Conservation (phyloP, 2,329 filamentous ascomycete genomes). For the Pleoardoris graminearum region DNA sequence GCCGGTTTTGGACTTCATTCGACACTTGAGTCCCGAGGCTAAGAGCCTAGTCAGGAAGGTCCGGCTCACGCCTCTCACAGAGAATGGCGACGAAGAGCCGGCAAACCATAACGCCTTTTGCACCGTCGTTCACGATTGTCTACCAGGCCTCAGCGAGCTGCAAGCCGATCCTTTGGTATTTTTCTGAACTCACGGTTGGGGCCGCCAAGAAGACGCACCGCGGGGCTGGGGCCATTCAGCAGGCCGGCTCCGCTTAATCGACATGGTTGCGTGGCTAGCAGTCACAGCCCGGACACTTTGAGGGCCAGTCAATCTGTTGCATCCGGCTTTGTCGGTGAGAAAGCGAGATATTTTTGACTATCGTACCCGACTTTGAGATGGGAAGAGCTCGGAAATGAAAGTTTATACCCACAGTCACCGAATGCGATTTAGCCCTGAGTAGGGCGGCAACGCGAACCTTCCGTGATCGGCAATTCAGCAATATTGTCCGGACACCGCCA, state of each 20-base stretch:
- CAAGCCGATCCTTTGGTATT: constrained; percentile 44
- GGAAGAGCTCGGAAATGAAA: constrained; percentile 2
- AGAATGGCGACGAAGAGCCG: constrained; percentile 40
- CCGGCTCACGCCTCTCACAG: constrained; percentile 42
- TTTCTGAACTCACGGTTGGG: constrained; percentile 25
- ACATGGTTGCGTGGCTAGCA: constrained; percentile 9
- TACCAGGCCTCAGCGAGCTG: constrained; percentile 42
- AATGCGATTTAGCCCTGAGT: not conserved
- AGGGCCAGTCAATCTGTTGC: constrained; percentile 1
- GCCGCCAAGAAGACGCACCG: not conserved
- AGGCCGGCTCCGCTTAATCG: constrained; percentile 5
- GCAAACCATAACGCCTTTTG: constrained; percentile 43
- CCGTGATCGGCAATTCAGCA: constrained; percentile 3
- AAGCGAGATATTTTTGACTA: not conserved
- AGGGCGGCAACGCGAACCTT: not conserved
- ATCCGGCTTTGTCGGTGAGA: constrained; percentile 7
- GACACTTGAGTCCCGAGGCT: constrained; percentile 44
- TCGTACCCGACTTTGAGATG: not conserved
- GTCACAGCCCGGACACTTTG: constrained; percentile 9
- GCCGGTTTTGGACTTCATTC: constrained; percentile 46
- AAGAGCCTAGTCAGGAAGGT: constrained; percentile 44
- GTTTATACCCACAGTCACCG: not conserved
- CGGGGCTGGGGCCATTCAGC: not conserved
- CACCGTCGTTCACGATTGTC: constrained; percentile 44
- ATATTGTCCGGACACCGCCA: not conserved